A percentile compares a stretch with the other conserved stretches of the same genome.
Evolutionary conservation across 805 yeast genomes (phyloP).

Genomic region (Millerago galiae): DNA sequence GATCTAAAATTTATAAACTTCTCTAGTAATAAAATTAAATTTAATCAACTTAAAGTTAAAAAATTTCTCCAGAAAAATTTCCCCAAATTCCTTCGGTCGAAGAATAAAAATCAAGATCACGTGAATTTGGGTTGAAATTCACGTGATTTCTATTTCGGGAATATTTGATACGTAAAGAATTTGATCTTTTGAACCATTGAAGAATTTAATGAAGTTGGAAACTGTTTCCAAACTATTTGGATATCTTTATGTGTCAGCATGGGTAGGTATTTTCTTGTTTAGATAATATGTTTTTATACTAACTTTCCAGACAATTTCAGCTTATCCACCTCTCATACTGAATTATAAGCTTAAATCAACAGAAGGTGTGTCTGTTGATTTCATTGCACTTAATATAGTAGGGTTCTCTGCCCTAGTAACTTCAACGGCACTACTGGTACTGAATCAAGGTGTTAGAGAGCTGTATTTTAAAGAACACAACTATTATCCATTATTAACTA

Average conservation of each 20-base stretch:
- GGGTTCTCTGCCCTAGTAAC: conserved; percentile 41
- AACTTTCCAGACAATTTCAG: conserved; percentile 35
- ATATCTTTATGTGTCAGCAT: conserved; percentile 31
- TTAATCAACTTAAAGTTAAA: too few species aligned
- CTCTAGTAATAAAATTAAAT: too few species aligned
- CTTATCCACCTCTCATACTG: conserved; percentile 41
- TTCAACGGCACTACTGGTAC: conserved; percentile 39
- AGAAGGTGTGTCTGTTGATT: conserved; percentile 46
- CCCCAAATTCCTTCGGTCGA: background rate
- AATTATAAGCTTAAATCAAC: conserved; percentile 35
- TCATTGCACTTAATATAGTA: conserved; percentile 35
- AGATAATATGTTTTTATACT: background rate
- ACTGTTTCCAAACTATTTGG: conserved; percentile 26
- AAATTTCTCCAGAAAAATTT: background rate
- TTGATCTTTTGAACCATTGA: background rate
- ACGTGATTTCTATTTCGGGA: background rate
- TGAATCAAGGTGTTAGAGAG: conserved; percentile 26
- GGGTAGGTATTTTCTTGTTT: conserved; percentile 24
- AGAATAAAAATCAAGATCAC: background rate
- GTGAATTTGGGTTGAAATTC: background rate
- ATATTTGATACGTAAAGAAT: too few species aligned
- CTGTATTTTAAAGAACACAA: conserved; percentile 27
- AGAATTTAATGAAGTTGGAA: background rate
- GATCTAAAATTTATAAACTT: too few species aligned
- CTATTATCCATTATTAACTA: conserved; percentile 35